Evolutionary conservation across 164 flowering plant species (phyloP), one percentile per base, ranked within the genome.

Genomic region (Malania oleifera): DNA sequence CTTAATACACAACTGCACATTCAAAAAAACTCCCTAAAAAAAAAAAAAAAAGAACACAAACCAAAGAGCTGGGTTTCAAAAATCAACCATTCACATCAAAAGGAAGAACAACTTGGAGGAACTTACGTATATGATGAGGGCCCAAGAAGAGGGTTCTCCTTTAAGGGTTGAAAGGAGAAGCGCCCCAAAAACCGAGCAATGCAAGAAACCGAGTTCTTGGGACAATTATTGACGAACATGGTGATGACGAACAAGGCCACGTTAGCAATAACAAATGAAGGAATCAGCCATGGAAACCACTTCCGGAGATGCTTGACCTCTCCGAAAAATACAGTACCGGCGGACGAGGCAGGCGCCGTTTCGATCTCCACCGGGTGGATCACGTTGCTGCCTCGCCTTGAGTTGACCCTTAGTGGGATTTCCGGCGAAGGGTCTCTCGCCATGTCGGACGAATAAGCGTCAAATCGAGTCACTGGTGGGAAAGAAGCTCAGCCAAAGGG

Each of bases 131-230:
- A 1, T 2, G 84, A 77, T 11, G 86, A 81, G 57, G 86, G 86
- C 1, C 86, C 89, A 22, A 81, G 81, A 37, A 84, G 84, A 57
- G 86, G 89, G 59, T 82, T 84, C 68, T 82, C 86, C 53, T 76
- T 76, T 14, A 77, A 68, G 12, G 84, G 80, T 70, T 81, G 86
- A 57, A 84, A 84, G 5, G 89, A 79, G 70, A 84, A 76, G 55
- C 89, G 44, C 23, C 86, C 84, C 67, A 84, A 45, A 57, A 75
- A 77, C 1, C 54, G 26, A 49, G 76, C 81, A 54, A 81, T 28
- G 40, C 89, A 84, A 12, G 77, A 69, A 25, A 67, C 68, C 0
- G 86, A 75, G 39, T 82, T 77, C 62, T 77, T 68, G 63, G 86
- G 89, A 48, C 89, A 84, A 40, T 84, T 57, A 39, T 84, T 84